Conservation (phyloP, 495 filamentous ascomycete genomes). For the Filosporella fistucella region DNA sequence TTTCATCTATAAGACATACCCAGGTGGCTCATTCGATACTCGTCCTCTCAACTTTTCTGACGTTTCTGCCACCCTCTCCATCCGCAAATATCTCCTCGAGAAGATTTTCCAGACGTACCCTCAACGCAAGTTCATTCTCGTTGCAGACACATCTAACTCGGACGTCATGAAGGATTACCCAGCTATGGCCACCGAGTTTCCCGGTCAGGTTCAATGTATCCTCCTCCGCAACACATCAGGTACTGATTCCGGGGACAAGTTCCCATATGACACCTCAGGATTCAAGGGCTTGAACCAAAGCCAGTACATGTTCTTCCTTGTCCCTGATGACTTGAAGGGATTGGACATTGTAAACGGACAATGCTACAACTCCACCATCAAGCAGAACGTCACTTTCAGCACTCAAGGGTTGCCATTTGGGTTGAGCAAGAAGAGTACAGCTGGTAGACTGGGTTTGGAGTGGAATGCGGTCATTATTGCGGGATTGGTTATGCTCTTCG, state of each 20-base stretch:
- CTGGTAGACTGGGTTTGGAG: constrained; percentile 1
- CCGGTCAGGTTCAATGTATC: constrained; percentile 73
- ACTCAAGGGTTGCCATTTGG: constrained; percentile 56
- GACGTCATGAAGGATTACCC: constrained; percentile 77
- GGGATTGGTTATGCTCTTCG: too few relatives aligned
- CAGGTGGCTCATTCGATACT: constrained; percentile 61
- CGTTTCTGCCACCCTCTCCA: constrained; percentile 61
- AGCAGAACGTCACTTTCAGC: constrained; percentile 65
- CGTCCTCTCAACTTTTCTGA: constrained; percentile 77
- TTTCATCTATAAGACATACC: constrained; percentile 71
- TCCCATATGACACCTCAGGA: constrained; percentile 71
- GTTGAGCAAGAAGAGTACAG: constrained; percentile 20
- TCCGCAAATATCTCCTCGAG: constrained; percentile 62
- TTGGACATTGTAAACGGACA: constrained; percentile 67
- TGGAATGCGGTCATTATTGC: constrained; percentile 7
- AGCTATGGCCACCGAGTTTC: constrained; percentile 55
- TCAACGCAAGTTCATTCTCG: constrained; percentile 65
- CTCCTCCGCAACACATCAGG: constrained; percentile 68
- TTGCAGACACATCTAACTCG: constrained; percentile 74
- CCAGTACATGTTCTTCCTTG: constrained; percentile 74
- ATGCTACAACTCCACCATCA: constrained; percentile 58
- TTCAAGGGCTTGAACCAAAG: constrained; percentile 58
- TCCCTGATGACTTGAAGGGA: constrained; percentile 61
- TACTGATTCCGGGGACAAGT: constrained; percentile 56
- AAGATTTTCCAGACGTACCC: constrained; percentile 74